These are phyloP conservation scores for Senna siamea DNA, from an alignment of 306 rosid species.

Conservation along the genomic window DNA sequence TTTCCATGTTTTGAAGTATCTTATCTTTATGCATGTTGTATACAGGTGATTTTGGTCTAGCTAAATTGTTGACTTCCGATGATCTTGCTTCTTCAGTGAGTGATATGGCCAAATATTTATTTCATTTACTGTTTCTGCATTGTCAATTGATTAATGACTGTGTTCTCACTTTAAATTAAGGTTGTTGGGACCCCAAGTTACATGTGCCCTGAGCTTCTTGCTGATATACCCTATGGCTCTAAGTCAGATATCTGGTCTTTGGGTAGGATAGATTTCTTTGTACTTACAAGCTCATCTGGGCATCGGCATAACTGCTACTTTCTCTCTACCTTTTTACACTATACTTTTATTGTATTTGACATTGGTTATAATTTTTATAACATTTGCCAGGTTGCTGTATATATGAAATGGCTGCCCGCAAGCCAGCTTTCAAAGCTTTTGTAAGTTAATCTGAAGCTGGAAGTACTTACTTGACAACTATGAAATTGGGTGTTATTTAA, in stretches of 20 bases:
- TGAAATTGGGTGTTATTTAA: background rate
- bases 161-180: constrained; percentile 45
- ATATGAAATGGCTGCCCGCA: constrained; percentile 90
- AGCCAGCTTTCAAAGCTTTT: constrained; percentile 94
- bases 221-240: constrained; percentile 97
- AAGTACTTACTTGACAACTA: background rate
- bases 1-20: constrained; percentile 10
- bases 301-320: constrained; percentile 7
- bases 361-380: constrained; percentile 23
- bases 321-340: background rate
- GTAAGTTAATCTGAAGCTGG: constrained; percentile 57
- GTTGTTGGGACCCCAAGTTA: constrained; percentile 98
- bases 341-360: constrained; percentile 9
- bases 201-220: constrained; percentile 99
- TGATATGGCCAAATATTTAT: constrained; percentile 26
- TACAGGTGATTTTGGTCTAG: constrained; percentile 98
- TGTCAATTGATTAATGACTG: constrained; percentile 21
- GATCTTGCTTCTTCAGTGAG: constrained; percentile 98
- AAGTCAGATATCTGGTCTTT: constrained; percentile 99
- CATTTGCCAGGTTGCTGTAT: constrained; percentile 82
- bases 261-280: constrained; percentile 56
- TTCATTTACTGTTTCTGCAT: constrained; percentile 3
- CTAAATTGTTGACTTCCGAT: constrained; percentile 91
- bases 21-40: constrained; percentile 33
- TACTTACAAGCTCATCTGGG: constrained; percentile 16